These are phyloP conservation scores for Oropetium thomaeum DNA, from an alignment of 176 grass and related monocot genomes.

Conservation along the genomic window DNA sequence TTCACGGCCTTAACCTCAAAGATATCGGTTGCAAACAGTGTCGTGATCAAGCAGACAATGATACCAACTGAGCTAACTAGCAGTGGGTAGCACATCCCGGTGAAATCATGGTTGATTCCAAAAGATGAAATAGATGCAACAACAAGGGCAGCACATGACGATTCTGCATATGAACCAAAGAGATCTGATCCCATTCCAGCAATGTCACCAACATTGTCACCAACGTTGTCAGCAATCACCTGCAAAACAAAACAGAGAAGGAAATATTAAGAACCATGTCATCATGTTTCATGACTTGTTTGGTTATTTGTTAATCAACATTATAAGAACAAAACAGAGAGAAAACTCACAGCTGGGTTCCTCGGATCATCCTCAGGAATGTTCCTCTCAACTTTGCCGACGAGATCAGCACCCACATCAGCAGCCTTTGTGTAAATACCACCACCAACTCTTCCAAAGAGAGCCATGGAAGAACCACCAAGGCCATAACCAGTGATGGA, in stretches of 20 bases:
- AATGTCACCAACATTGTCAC: conserved; percentile 94
- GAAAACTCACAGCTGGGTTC: conserved; percentile 83
- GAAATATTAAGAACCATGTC: neutral
- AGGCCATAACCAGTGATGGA: conserved; percentile 92
- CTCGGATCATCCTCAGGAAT: conserved; percentile 93
- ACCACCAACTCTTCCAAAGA: conserved; percentile 82
- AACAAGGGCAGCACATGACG: conserved; percentile 86
- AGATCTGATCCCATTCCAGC: conserved; percentile 95
- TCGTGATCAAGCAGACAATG: conserved; percentile 79
- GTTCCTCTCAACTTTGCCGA: conserved; percentile 89
- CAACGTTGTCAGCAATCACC: conserved; percentile 91
- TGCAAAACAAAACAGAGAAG: conserved; percentile 41
- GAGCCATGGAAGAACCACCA: conserved; percentile 92
- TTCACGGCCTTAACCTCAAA: conserved; percentile 80
- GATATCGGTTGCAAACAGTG: conserved; percentile 78
- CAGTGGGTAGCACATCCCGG: conserved; percentile 77
- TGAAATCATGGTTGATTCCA: conserved; percentile 85
- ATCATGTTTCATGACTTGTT: neutral
- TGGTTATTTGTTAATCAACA: neutral
- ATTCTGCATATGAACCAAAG: conserved; percentile 86
- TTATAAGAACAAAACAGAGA: neutral
- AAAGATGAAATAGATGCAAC: conserved; percentile 92
- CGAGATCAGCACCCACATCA: conserved; percentile 93
- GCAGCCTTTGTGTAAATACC: conserved; percentile 96
- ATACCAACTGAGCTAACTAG: conserved; percentile 88